phyloP scores from a whole-genome alignment of 768 basidiomycete genomes.

The Russula lepida region DNA sequence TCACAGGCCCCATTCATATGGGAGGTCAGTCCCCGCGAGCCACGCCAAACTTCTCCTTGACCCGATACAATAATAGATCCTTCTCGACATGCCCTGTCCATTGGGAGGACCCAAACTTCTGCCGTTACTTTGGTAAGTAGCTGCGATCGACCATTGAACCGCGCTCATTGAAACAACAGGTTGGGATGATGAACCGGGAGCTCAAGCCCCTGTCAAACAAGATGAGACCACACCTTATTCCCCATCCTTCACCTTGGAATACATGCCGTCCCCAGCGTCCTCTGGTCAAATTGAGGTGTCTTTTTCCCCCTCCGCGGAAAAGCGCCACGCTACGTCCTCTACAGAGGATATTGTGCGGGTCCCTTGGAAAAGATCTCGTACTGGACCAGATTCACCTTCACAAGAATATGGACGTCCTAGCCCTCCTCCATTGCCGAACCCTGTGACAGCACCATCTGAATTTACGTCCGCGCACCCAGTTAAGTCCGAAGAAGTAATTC shows the following conservation, averaged over 20 bases:
- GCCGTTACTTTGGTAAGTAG: background rate
- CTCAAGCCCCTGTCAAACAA: background rate
- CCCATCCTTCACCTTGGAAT: background rate
- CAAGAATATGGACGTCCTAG: background rate
- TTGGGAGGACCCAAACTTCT: background rate
- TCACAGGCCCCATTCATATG: background rate
- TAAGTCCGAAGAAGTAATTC: background rate
- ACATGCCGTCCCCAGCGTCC: background rate
- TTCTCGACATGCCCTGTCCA: background rate
- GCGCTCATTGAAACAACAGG: background rate
- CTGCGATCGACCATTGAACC: too few species aligned
- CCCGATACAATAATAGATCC: background rate
- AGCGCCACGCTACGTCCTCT: background rate
- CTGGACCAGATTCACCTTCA: background rate
- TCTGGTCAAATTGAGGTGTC: background rate
- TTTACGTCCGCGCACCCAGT: background rate
- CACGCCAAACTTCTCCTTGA: background rate
- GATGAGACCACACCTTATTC: background rate
- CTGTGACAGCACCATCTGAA: background rate
- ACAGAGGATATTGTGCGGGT: background rate
- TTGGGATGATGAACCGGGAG: background rate
- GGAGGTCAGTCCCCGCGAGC: background rate
- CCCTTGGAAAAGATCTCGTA: background rate
- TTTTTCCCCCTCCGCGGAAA: background rate
- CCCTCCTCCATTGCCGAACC: background rate